phyloP scores from a whole-genome alignment of 2,329 filamentous ascomycete genomes.

The Hypoxylon sp. region DNA sequence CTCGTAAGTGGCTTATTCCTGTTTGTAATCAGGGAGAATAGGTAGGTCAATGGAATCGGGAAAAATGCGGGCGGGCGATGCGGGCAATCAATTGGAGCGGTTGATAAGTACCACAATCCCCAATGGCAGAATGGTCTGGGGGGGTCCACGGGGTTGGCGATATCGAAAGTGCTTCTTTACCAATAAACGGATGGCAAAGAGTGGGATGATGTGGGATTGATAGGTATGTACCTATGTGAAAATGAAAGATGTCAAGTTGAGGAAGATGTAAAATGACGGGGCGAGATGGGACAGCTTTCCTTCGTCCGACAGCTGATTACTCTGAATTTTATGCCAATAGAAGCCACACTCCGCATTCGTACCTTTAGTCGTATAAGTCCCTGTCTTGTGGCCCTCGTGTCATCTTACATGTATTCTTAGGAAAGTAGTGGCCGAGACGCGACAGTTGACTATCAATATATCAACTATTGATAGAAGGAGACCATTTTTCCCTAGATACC shows the following conservation, averaged over 20 bases:
- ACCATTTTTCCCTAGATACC: not conserved
- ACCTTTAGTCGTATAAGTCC: not conserved
- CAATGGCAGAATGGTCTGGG: conserved; percentile 1
- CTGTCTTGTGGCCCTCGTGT: not conserved
- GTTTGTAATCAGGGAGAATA: conserved; percentile 36
- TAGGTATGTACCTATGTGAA: conserved; percentile 6
- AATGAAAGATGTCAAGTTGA: conserved; percentile 9
- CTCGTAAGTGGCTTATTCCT: conserved; percentile 33
- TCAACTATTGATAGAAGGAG: not conserved
- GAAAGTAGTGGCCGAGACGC: not conserved
- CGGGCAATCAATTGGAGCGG: conserved; percentile 34
- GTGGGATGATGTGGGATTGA: conserved; percentile 39
- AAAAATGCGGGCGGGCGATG: conserved; percentile 6
- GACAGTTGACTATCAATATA: not conserved
- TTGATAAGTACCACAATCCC: conserved; percentile 33
- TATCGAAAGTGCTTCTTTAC: conserved; percentile 25
- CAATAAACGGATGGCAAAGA: conserved; percentile 31
- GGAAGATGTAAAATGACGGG: not conserved
- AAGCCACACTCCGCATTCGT: not conserved
- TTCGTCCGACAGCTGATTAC: conserved; percentile 1
- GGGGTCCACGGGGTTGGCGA: conserved; percentile 16
- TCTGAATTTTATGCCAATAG: not conserved
- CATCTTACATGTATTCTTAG: not conserved
- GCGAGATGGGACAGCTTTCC: not conserved
- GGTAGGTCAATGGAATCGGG: conserved; percentile 25